Percentiles rank a stretch among this genome's conserved stretches.
These are phyloP conservation scores for Cutaneotrichosporon mucoides DNA, from an alignment of 1,284 basidiomycete species.

Conservation along the genomic window DNA sequence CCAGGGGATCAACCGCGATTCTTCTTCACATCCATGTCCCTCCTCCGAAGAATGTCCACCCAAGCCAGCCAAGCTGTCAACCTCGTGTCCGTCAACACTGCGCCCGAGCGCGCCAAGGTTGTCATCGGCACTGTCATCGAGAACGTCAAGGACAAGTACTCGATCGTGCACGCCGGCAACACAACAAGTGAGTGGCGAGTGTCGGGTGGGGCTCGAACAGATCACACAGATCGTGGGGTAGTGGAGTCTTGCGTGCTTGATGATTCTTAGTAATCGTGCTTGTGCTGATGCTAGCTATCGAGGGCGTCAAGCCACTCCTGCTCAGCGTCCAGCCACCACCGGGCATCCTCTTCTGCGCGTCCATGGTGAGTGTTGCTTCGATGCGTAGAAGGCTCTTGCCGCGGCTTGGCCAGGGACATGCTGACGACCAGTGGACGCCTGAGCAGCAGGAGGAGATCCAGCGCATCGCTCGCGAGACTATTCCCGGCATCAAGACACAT, in stretches of 20 bases:
- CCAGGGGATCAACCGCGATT: too few species aligned
- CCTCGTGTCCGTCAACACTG: constrained; percentile 47
- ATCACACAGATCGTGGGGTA: too few species aligned
- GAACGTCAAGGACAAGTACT: constrained; percentile 42
- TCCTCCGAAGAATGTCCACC: neutral
- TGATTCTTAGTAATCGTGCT: neutral
- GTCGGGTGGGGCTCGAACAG: neutral
- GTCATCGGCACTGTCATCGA: constrained; percentile 45
- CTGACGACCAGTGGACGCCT: constrained; percentile 41
- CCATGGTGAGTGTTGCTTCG: constrained; percentile 27
- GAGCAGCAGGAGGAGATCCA: constrained; percentile 47
- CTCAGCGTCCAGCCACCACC: constrained; percentile 38
- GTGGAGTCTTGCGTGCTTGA: too few species aligned
- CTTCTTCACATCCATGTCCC: neutral
- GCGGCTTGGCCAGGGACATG: too few species aligned
- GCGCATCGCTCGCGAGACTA: constrained; percentile 40
- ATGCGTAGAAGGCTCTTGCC: too few species aligned
- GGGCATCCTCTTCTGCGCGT: constrained; percentile 42
- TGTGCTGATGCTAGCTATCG: constrained; percentile 28
- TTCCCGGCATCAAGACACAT: constrained; percentile 45
- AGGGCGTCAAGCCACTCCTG: constrained; percentile 39
- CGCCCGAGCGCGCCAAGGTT: constrained; percentile 41
- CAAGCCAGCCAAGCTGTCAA: constrained; percentile 25
- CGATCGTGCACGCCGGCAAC: constrained; percentile 46
- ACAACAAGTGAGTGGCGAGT: constrained; percentile 27